A percentile compares a stretch with the other conserved stretches of the same genome.
phyloP scores from a whole-genome alignment of 2,329 filamentous ascomycete genomes.

The Trichoderma polysporum region DNA sequence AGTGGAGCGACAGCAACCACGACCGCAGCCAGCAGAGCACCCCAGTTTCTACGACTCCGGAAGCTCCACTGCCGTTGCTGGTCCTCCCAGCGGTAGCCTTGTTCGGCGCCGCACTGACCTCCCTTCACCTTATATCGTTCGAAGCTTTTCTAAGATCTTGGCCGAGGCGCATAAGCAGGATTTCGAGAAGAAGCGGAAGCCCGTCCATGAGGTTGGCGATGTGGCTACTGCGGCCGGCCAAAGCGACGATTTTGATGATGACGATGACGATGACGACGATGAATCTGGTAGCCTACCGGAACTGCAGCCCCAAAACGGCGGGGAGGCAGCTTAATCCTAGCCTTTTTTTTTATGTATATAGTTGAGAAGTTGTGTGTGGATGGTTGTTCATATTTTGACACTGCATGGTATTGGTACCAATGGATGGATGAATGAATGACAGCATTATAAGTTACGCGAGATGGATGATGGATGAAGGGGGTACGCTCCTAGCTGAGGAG shows the following conservation, averaged over 20 bases:
- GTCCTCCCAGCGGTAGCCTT: slow-evolving; percentile 23
- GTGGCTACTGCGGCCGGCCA: slow-evolving; percentile 31
- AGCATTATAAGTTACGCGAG: not conserved
- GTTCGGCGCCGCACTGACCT: slow-evolving; percentile 37
- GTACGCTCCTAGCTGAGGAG: too few species aligned
- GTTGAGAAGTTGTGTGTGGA: not conserved
- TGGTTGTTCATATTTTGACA: not conserved
- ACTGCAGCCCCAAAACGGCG: not conserved
- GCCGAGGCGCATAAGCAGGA: slow-evolving; percentile 85
- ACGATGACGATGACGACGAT: slow-evolving; percentile 30
- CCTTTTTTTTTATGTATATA: not conserved
- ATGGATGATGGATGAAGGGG: not conserved
- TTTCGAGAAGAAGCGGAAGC: slow-evolving; percentile 74
- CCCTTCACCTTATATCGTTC: slow-evolving; percentile 22
- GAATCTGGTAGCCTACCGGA: slow-evolving; percentile 22
- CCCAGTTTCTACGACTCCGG: slow-evolving; percentile 19
- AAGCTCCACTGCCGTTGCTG: slow-evolving; percentile 27
- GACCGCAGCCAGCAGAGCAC: not conserved
- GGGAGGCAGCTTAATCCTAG: not conserved
- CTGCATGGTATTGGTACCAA: not conserved
- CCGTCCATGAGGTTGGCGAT: slow-evolving; percentile 29
- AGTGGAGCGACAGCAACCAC: slow-evolving; percentile 4
- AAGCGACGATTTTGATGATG: slow-evolving; percentile 38
- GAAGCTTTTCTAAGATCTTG: slow-evolving; percentile 61
- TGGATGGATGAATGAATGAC: not conserved